Conservation (phyloP, 2,329 filamentous ascomycete species). For the Berkeleyomyces rouxiae region DNA sequence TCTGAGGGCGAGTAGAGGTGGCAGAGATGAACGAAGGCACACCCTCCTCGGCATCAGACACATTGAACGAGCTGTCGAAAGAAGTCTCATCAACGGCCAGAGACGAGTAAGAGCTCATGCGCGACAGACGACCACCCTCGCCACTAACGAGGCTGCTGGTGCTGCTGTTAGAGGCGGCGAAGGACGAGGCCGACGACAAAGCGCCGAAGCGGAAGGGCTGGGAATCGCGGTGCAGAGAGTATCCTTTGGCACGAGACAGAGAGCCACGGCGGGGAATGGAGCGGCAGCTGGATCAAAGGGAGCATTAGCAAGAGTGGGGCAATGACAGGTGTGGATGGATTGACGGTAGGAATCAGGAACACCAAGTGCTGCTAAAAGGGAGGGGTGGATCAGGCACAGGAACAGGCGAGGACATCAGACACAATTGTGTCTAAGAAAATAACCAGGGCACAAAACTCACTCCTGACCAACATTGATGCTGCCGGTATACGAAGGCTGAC, state of each 20-base stretch:
- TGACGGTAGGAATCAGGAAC: background rate
- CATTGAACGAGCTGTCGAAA: slow-evolving; percentile 10
- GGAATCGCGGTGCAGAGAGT: slow-evolving; percentile 7
- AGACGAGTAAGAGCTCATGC: slow-evolving; percentile 26
- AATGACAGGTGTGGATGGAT: background rate
- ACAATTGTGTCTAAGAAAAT: background rate
- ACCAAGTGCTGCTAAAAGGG: background rate
- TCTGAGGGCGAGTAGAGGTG: slow-evolving; percentile 43
- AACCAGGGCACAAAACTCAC: background rate
- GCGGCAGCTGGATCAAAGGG: background rate
- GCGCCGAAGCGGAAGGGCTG: slow-evolving; percentile 9
- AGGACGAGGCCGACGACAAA: slow-evolving; percentile 9
- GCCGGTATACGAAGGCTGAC: slow-evolving; percentile 5
- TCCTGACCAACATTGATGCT: slow-evolving; percentile 5
- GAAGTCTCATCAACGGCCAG: slow-evolving; percentile 8
- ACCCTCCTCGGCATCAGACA: slow-evolving; percentile 6
- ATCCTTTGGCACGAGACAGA: slow-evolving; percentile 11
- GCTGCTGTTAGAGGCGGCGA: slow-evolving; percentile 8
- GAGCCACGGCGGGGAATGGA: slow-evolving; percentile 10
- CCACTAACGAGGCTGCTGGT: slow-evolving; percentile 9
- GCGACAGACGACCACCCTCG: slow-evolving; percentile 19
- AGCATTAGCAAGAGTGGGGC: slow-evolving; percentile 4
- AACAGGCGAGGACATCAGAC: background rate
- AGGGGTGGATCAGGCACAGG: background rate
- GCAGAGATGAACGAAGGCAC: slow-evolving; percentile 37